Percentiles rank a stretch among this genome's conserved stretches.
Conservation (phyloP, 2,329 filamentous ascomycete species). For the Aspergillus arachidicola region DNA sequence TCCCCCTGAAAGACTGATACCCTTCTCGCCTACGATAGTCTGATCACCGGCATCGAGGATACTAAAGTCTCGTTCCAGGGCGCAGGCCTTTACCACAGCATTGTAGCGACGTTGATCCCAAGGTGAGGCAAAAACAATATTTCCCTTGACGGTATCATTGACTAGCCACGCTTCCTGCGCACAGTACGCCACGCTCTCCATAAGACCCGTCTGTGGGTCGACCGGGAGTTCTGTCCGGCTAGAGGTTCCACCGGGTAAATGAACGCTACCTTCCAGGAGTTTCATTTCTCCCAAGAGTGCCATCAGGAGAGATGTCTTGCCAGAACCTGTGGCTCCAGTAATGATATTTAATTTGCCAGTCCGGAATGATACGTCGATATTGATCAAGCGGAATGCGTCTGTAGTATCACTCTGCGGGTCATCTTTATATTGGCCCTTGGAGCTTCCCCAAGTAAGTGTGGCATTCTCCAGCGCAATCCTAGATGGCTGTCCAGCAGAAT, state of each 20-base stretch:
- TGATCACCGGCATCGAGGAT: slow-evolving; percentile 92
- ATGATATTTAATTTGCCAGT: slow-evolving; percentile 90
- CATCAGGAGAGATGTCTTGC: slow-evolving; percentile 96
- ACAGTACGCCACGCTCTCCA: slow-evolving; percentile 92
- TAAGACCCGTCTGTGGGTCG: slow-evolving; percentile 81
- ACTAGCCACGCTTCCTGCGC: slow-evolving; percentile 97
- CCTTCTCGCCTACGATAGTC: slow-evolving; percentile 94
- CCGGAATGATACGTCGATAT: slow-evolving; percentile 79
- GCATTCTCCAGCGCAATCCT: slow-evolving; percentile 83
- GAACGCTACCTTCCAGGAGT: slow-evolving; percentile 75
- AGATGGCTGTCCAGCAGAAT: slow-evolving; percentile 69
- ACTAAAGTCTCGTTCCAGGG: slow-evolving; percentile 84
- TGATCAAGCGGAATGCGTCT: slow-evolving; percentile 78
- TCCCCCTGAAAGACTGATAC: slow-evolving; percentile 92
- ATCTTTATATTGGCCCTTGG: slow-evolving; percentile 55
- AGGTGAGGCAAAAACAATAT: slow-evolving; percentile 85
- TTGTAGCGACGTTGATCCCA: slow-evolving; percentile 82
- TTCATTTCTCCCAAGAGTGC: slow-evolving; percentile 96
- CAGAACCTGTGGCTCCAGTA: slow-evolving; percentile 87
- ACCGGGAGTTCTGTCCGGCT: slow-evolving; percentile 76
- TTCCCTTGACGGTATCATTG: slow-evolving; percentile 92
- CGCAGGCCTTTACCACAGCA: slow-evolving; percentile 87
- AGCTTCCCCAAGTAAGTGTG: slow-evolving; percentile 84
- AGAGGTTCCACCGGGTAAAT: slow-evolving; percentile 80
- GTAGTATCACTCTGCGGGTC: slow-evolving; percentile 65